A percentile compares a stretch with the other conserved stretches of the same genome.
Conservation (phyloP, 371 early-diverging fungal genomes). For the Circinella umbellata region DNA sequence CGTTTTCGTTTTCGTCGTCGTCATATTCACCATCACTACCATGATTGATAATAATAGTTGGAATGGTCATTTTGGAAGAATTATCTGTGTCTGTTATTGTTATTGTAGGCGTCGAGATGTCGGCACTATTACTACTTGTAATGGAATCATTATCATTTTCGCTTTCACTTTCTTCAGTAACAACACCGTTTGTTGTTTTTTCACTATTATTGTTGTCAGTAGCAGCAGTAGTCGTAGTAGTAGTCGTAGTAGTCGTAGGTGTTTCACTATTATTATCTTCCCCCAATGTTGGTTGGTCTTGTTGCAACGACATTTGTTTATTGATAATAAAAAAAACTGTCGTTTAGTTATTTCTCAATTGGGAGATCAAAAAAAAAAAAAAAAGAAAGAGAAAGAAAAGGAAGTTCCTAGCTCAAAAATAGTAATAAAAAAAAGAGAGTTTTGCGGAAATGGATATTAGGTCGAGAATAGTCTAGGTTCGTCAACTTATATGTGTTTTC, state of each 20-base stretch:
- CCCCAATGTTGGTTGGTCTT: background rate
- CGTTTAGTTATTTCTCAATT: too few relatives aligned
- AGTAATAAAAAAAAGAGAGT: too few relatives aligned
- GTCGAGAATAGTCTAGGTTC: too few relatives aligned
- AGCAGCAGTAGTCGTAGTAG: background rate
- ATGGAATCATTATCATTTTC: too few relatives aligned
- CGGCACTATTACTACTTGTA: too few relatives aligned
- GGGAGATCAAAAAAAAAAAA: background rate
- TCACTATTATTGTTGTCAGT: background rate
- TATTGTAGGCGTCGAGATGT: background rate
- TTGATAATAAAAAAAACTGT: background rate
- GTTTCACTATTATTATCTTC: too few relatives aligned
- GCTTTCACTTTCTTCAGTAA: too few relatives aligned
- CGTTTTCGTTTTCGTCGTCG: background rate
- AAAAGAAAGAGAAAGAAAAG: background rate
- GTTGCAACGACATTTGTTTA: background rate
- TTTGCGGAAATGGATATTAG: too few relatives aligned
- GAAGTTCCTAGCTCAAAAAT: too few relatives aligned
- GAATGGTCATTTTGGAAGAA: slow-evolving; percentile 4
- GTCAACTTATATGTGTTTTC: too few relatives aligned
- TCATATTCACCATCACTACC: background rate
- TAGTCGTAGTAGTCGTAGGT: too few relatives aligned
- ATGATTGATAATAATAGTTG: slow-evolving; percentile 14
- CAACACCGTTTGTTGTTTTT: background rate
- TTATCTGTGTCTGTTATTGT: too few relatives aligned